These are phyloP conservation scores for Prunus mira DNA, from an alignment of 306 rosid genomes.

Conservation along the genomic window DNA sequence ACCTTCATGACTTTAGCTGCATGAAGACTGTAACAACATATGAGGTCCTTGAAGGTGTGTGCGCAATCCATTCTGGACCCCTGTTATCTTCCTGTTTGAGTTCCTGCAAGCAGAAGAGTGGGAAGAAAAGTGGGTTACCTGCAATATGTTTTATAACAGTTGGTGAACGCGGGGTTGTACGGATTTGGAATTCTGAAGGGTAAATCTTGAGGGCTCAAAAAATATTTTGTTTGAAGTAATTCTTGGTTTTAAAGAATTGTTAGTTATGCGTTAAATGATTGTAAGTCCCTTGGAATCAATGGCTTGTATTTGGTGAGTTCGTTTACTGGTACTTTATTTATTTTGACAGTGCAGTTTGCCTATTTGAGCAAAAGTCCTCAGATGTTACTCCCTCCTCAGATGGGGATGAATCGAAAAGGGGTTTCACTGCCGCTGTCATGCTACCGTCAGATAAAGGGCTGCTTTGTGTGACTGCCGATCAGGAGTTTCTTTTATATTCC, in stretches of 20 bases:
- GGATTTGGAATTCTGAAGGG: conserved; percentile 95
- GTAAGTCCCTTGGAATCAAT: not conserved
- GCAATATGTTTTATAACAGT: conserved; percentile 64
- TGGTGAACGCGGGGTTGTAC: conserved; percentile 86
- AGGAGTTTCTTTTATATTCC: conserved; percentile 79
- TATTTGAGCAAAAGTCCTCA: conserved; percentile 80
- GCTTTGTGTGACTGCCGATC: conserved; percentile 96
- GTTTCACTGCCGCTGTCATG: conserved; percentile 75
- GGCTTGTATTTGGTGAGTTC: not conserved
- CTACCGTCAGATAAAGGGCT: conserved; percentile 68
- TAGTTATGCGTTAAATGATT: not conserved
- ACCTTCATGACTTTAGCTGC: conserved; percentile 70
- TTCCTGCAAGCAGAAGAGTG: conserved; percentile 27
- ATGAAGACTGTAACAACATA: conserved; percentile 80
- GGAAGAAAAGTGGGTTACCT: conserved; percentile 43
- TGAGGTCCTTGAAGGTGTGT: conserved; percentile 87
- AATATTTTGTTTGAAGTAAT: conserved; percentile 5
- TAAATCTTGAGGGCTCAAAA: conserved; percentile 24
- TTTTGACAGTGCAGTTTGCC: conserved; percentile 79
- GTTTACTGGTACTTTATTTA: conserved; percentile 15
- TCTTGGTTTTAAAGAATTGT: not conserved
- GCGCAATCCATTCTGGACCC: conserved; percentile 48
- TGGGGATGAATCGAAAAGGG: conserved; percentile 67
- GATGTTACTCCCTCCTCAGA: conserved; percentile 59
- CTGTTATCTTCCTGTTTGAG: conserved; percentile 52